Base-by-base conservation (phyloP, 23 red algal genomes). In the Cyanidiococcus yangmingshanensis region DNA sequence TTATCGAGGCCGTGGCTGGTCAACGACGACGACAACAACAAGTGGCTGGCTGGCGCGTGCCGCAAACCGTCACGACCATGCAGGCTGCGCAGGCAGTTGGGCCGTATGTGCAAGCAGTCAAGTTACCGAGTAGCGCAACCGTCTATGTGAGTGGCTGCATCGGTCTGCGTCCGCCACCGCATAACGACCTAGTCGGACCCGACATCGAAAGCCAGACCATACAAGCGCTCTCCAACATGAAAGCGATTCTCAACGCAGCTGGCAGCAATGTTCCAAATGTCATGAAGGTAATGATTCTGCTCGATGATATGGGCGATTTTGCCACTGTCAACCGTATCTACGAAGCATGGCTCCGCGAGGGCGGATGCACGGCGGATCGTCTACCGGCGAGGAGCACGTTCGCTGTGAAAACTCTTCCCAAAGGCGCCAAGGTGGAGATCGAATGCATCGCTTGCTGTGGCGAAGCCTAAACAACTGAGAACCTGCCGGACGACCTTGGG, bases 91-190 rank as follows among this genome's bases (percentile, higher is more conserved):
- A 76, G 32, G 94, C 94, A 0, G 94, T 98, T 40, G 94, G 94
- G 39, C 94, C 94, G 17, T 98, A 98, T 74, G 86, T 85, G 67
- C 94, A 98, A 58, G 94, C 63, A 26, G 81, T 90, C 38, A 2
- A 67, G 79, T 30, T 76, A 80, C 57, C 57, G 78, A 17, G 86
- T 80, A 59, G 37, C 77, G 94, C 87, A 15, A 91, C 82, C 30
- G 68, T 98, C 7, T 98, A 87, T 76, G 88, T 98, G 2, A 91
- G 88, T 51, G 94, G 94, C 18, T 98, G 94, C 37, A 91, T 98
- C 31, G 94, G 94, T 25, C 81, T 98, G 37, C 25, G 84, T 71
- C 88, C 94, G 31, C 33, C 75, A 37, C 58, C 85, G 32, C 12
- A 7, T 17, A 88, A 82, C 26, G 75, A 63, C 24, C 78, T 98